phyloP scores from a whole-genome alignment of 2,329 filamentous ascomycete species.

The Atkinsonella texensis region DNA sequence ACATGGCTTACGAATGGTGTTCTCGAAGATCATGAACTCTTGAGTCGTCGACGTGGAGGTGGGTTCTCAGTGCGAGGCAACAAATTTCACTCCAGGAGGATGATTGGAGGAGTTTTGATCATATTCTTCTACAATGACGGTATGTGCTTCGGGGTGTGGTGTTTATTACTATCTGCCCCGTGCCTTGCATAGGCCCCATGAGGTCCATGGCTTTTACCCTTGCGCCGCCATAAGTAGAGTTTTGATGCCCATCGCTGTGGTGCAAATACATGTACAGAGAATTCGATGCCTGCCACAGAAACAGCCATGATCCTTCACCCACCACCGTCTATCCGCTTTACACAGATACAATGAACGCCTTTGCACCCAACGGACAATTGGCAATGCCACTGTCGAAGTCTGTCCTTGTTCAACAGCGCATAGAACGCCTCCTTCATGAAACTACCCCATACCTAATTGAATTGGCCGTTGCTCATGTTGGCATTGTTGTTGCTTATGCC shows the following conservation, averaged over 20 bases:
- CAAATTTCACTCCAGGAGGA: too few relatives aligned
- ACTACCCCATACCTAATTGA: slow-evolving; percentile 3
- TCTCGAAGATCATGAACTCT: too few relatives aligned
- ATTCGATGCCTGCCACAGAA: background rate
- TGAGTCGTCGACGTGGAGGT: too few relatives aligned
- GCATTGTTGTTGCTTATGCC: background rate
- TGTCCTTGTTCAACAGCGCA: background rate
- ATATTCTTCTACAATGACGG: slow-evolving; percentile 24
- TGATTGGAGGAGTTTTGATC: too few relatives aligned
- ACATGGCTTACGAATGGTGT: background rate
- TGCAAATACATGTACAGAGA: slow-evolving; percentile 14
- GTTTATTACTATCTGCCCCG: background rate
- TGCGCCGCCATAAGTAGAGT: background rate
- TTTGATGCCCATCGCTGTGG: slow-evolving; percentile 3
- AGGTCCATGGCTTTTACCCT: background rate
- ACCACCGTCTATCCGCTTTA: background rate
- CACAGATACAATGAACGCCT: background rate
- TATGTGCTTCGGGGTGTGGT: background rate
- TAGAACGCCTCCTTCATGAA: background rate
- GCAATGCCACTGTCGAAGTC: too few relatives aligned
- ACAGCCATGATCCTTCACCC: background rate
- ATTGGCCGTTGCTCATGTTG: slow-evolving; percentile 1
- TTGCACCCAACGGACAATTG: background rate
- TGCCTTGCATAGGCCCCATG: background rate
- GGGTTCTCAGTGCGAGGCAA: too few relatives aligned